Conservation (phyloP, 257 asterid genomes). For the Nicotiana benthamiana region DNA sequence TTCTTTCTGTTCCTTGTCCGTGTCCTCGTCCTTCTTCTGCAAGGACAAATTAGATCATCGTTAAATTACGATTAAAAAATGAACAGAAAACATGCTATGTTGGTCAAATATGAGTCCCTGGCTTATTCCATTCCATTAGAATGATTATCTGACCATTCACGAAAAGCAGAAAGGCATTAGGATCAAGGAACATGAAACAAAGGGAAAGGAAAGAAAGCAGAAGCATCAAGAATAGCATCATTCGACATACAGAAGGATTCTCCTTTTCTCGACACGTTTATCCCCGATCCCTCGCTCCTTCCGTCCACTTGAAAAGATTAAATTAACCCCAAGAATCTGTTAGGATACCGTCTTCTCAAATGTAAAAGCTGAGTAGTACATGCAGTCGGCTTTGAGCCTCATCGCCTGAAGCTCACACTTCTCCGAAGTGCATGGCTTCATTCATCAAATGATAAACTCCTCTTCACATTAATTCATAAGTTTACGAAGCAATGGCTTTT, state of each 20-base stretch:
- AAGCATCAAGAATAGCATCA: background rate
- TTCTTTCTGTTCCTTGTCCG: slow-evolving; percentile 44
- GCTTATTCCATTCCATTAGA: background rate
- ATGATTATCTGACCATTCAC: background rate
- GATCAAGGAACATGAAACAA: background rate
- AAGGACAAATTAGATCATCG: slow-evolving; percentile 5
- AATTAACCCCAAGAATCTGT: background rate
- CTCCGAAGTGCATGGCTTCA: background rate
- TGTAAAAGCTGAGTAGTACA: background rate
- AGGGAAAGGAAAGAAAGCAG: background rate
- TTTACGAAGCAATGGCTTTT: background rate
- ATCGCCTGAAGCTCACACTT: background rate
- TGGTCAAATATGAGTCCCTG: background rate
- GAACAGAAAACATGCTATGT: background rate
- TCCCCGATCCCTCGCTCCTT: background rate
- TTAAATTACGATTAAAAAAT: background rate
- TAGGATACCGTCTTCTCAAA: background rate
- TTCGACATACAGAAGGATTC: background rate
- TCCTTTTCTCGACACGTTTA: background rate
- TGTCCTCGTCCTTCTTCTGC: slow-evolving; percentile 60
- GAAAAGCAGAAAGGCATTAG: background rate
- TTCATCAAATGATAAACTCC: background rate
- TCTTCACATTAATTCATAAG: background rate
- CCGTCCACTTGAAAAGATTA: background rate
- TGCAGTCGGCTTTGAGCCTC: background rate